These are phyloP conservation scores for Setaria italica DNA, from an alignment of 202 grass and related monocot genomes.

Conservation along the genomic window DNA sequence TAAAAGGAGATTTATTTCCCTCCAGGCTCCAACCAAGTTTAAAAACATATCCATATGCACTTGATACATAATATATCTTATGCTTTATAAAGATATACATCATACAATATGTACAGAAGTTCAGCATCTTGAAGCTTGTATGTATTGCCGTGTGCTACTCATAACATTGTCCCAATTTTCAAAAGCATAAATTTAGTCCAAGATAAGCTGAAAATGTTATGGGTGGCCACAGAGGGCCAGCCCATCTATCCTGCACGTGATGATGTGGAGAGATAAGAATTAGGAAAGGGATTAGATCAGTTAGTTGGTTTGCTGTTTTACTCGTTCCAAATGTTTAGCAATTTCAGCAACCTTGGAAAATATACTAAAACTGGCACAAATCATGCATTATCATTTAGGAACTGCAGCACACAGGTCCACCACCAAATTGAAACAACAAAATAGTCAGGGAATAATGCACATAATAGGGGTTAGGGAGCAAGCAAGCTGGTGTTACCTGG, in stretches of 20 bases:
- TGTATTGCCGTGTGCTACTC: not conserved
- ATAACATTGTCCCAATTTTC: not conserved
- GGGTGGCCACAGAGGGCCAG: too few relatives aligned
- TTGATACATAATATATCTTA: not conserved
- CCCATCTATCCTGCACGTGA: too few relatives aligned
- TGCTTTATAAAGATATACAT: slow-evolving; percentile 6
- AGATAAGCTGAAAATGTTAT: not conserved
- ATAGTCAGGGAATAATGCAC: not conserved
- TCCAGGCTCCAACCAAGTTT: not conserved
- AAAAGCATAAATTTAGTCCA: slow-evolving; percentile 17
- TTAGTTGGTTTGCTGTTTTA: not conserved
- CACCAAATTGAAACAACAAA: slow-evolving; percentile 26
- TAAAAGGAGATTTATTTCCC: slow-evolving; percentile 3
- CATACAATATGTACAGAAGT: slow-evolving; percentile 14
- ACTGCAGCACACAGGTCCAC: not conserved
- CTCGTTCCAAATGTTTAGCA: not conserved
- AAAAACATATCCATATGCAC: not conserved
- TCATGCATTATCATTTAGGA: slow-evolving; percentile 13
- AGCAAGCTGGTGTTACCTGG: slow-evolving; percentile 62
- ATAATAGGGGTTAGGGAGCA: slow-evolving; percentile 14
- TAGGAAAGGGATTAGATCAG: too few relatives aligned
- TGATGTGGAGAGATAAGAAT: too few relatives aligned
- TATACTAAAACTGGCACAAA: not conserved
- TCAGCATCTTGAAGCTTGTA: not conserved
- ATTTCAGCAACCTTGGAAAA: slow-evolving; percentile 1